Conservation (phyloP, 2,329 filamentous ascomycete genomes). For the Simplicillium aogashimaense region DNA sequence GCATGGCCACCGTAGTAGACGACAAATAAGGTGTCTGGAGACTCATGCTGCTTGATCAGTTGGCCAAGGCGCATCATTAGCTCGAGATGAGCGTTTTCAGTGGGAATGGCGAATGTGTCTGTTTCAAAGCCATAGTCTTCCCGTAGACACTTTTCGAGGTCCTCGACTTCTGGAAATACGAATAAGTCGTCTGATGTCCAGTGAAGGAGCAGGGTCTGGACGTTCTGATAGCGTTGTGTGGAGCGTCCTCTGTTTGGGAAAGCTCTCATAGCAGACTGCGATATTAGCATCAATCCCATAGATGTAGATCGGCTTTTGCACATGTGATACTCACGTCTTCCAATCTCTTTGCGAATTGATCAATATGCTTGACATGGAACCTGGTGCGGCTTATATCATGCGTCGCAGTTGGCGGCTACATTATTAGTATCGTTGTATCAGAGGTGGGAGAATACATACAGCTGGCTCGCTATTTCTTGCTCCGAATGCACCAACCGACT, state of each 20-base stretch:
- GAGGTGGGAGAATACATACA: slow-evolving; percentile 24
- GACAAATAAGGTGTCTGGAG: slow-evolving; percentile 44
- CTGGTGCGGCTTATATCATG: slow-evolving; percentile 48
- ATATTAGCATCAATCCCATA: slow-evolving; percentile 1
- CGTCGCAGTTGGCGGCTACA: slow-evolving; percentile 29
- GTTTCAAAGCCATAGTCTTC: slow-evolving; percentile 47
- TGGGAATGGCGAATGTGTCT: slow-evolving; percentile 48
- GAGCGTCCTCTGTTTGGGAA: slow-evolving; percentile 45
- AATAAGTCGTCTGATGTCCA: slow-evolving; percentile 50
- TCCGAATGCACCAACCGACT: slow-evolving; percentile 33
- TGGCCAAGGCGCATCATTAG: slow-evolving; percentile 46
- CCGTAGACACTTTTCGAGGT: slow-evolving; percentile 42
- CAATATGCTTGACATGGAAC: slow-evolving; percentile 47
- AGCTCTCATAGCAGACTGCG: slow-evolving; percentile 40
- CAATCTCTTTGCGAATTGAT: slow-evolving; percentile 42
- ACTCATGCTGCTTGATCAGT: slow-evolving; percentile 47
- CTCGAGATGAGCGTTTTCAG: slow-evolving; percentile 47
- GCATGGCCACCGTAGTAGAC: slow-evolving; percentile 52
- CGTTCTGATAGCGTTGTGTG: slow-evolving; percentile 44
- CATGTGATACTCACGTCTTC: no score
- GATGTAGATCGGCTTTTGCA: no score
- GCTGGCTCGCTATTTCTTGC: slow-evolving; percentile 37
- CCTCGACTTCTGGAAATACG: slow-evolving; percentile 46
- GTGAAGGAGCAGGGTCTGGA: slow-evolving; percentile 43
- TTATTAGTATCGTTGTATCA: background rate